These are phyloP conservation scores for Cryphonectria radicalis DNA, from an alignment of 2,329 filamentous ascomycete species.

Conservation along the genomic window DNA sequence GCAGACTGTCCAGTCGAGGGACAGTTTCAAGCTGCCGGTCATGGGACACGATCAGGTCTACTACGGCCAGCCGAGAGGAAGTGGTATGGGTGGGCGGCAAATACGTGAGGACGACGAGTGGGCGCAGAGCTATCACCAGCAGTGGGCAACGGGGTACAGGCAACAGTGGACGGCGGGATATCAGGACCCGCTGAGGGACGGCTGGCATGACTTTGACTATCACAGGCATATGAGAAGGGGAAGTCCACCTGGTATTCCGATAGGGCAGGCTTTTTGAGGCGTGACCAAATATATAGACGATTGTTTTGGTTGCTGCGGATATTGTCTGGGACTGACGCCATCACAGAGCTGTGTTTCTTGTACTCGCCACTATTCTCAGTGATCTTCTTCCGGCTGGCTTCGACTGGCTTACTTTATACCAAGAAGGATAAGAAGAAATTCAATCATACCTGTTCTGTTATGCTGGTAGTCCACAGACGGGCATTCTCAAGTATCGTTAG, in stretches of 20 bases:
- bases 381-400: background rate
- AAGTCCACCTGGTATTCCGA: background rate
- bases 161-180: conserved; percentile 12
- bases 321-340: background rate
- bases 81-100: background rate
- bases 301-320: background rate
- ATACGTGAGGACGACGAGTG: conserved; percentile 3
- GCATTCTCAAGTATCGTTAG: background rate
- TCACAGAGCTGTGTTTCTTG: background rate
- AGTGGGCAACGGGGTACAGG: conserved; percentile 8
- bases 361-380: background rate
- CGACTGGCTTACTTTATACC: background rate
- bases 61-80: background rate
- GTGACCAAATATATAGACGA: background rate
- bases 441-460: background rate
- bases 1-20: conserved; percentile 1
- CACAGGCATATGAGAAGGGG: background rate
- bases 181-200: conserved; percentile 4
- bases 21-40: conserved; percentile 1
- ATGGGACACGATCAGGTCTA: background rate
- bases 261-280: conserved; percentile 7
- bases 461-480: background rate
- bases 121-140: conserved; percentile 12
- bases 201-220: background rate
- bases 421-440: background rate